Percentiles rank a stretch among this genome's conserved stretches.
phyloP scores from a whole-genome alignment of 106 monocot species.

The Apostasia shenzhenica region DNA sequence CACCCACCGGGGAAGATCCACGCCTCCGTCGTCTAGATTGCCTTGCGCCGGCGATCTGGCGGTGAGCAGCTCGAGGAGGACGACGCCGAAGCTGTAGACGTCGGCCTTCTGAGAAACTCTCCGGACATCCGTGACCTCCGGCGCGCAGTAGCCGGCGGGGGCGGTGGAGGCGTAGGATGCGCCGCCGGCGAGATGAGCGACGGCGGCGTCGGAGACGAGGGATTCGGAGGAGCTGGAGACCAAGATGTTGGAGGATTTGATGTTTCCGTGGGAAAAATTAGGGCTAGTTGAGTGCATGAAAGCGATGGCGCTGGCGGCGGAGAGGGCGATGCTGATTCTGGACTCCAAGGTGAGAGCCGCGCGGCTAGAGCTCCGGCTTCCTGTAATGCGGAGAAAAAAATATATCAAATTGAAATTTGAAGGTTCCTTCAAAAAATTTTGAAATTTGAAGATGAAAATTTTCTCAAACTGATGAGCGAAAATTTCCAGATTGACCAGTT shows the following conservation, averaged over 20 bases:
- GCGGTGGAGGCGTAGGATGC: slow-evolving; percentile 11
- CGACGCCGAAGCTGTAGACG: slow-evolving; percentile 62
- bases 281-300: slow-evolving; percentile 54
- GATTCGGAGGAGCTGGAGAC: slow-evolving; percentile 24
- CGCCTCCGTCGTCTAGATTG: slow-evolving; percentile 28
- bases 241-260: slow-evolving; percentile 77
- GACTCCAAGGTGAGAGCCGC: slow-evolving; percentile 50
- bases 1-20: slow-evolving; percentile 57
- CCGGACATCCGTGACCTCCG: slow-evolving; percentile 42
- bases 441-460: not conserved
- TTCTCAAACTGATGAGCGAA: not conserved
- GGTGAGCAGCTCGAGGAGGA: slow-evolving; percentile 56
- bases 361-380: slow-evolving; percentile 30
- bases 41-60: slow-evolving; percentile 42
- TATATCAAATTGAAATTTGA: not conserved
- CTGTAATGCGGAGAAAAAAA: slow-evolving; percentile 14
- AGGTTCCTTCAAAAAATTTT: not conserved
- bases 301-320: slow-evolving; percentile 42
- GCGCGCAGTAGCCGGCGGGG: slow-evolving; percentile 40
- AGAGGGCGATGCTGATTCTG: slow-evolving; percentile 35
- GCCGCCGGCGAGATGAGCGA: slow-evolving; percentile 23
- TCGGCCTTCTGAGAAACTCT: slow-evolving; percentile 57
- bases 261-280: slow-evolving; percentile 49
- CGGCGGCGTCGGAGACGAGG: slow-evolving; percentile 49
- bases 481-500: not conserved